Base-by-base conservation (phyloP, 768 basidiomycete species). In the Termitomyces sp. region DNA sequence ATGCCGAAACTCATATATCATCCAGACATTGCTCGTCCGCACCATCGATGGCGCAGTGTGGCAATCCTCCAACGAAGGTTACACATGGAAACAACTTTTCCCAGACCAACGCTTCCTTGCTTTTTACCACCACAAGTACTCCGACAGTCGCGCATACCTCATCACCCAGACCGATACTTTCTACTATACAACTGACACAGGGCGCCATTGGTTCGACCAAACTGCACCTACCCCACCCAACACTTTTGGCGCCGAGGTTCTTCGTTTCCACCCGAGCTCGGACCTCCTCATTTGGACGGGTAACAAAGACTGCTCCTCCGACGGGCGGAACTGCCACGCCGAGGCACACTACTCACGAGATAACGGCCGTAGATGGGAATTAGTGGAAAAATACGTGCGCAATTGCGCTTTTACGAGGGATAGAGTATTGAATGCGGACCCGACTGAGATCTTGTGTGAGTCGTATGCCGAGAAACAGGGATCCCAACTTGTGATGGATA, bases 61-160 rank as follows among this genome's bases (percentile, higher is more conserved):
- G 93, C 94, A 98, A 74, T 97, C 94, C 1, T 85, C 84, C 64
- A 98, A 94, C 67, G 95, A 99, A 71, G 97, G 96, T 1, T 94
- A 92, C 71, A 86, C 86, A 0, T 99, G 96, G 95, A 78, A 79
- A 43, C 86, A 84, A 58, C 78, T 87, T 14, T 74, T 69, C 66
- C 78, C 83, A 0, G 76, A 74, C 1, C 77, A 87, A 58, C 81
- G 77, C 16, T 90, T 98, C 76, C 73, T 97, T 34, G 85, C 81
- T 0, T 89, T 98, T 72, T 90, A 90, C 64, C 90, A 95, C 75
- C 96, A 99, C 76, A 73, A 79, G 32, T 90, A 88, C 73, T 71
- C 82, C 20, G 62, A 78, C 48, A 92, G 92, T 59, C 89, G 95
- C 12, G 96, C 94, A 2, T 98, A 91, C 73, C 85, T 98, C 61